Evolutionary conservation across 352 stramenopile species (phyloP).

Genomic region (Phytopythium montanum): DNA sequence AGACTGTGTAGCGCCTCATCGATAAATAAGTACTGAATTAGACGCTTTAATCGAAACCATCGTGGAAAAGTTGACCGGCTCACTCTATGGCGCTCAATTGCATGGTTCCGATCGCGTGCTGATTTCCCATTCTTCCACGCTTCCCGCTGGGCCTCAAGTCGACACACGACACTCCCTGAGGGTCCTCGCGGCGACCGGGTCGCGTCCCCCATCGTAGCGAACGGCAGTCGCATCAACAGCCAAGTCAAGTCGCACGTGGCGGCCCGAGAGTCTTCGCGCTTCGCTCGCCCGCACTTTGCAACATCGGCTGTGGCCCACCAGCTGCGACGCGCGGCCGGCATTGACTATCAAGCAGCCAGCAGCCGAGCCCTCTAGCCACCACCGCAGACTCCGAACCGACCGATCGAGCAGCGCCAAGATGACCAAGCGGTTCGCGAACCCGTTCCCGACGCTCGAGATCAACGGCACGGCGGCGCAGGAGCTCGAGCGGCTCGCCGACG

Average conservation of each 20-base stretch:
- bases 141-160: too few species aligned
- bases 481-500: slow-evolving; percentile 24
- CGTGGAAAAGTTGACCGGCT: not conserved
- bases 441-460: slow-evolving; percentile 33
- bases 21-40: too few species aligned
- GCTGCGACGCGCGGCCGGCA: not conserved
- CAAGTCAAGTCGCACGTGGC: not conserved
- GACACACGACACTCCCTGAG: too few species aligned
- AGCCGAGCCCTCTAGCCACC: too few species aligned
- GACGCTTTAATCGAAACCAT: too few species aligned
- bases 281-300: not conserved
- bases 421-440: slow-evolving; percentile 37
- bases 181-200: too few species aligned
- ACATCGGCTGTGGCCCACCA: not conserved
- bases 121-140: slow-evolving; percentile 1
- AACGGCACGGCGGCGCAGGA: slow-evolving; percentile 18
- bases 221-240: not conserved
- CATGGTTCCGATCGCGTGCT: not conserved
- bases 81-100: not conserved
- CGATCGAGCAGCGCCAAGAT: slow-evolving; percentile 6
- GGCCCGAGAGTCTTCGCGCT: not conserved
- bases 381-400: not conserved
- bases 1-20: too few species aligned
- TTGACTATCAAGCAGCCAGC: too few species aligned
- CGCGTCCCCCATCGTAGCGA: not conserved